These are phyloP conservation scores for Pseudozyma hubeiensis DNA, from an alignment of 1,284 basidiomycete genomes.

Conservation along the genomic window DNA sequence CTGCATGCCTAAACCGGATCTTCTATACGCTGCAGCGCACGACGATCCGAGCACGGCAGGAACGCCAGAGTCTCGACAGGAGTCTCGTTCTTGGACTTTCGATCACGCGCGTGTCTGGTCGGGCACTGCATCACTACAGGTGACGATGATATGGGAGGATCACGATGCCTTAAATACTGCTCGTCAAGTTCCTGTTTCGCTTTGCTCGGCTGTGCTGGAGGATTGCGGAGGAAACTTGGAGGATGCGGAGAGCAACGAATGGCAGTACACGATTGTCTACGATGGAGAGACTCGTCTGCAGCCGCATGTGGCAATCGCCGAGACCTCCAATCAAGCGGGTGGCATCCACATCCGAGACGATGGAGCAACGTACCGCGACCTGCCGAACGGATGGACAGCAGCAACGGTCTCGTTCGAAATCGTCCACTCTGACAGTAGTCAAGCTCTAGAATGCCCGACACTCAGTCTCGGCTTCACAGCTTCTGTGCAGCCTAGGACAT, in stretches of 20 bases:
- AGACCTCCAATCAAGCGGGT: background rate
- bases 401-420: background rate
- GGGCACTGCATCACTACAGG: constrained; percentile 17
- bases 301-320: background rate
- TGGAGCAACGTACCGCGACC: background rate
- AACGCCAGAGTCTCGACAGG: background rate
- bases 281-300: constrained; percentile 1
- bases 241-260: background rate
- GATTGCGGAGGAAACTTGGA: background rate
- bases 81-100: constrained; percentile 5
- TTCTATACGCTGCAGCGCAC: constrained; percentile 19
- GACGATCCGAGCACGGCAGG: background rate
- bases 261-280: constrained; percentile 16
- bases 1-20: constrained; percentile 47
- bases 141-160: background rate
- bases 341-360: background rate
- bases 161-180: background rate
- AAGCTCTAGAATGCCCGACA: background rate
- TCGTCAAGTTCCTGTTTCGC: constrained; percentile 2
- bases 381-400: constrained; percentile 15
- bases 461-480: constrained; percentile 18
- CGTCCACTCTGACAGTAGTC: background rate
- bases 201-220: constrained; percentile 20
- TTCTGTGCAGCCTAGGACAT: background rate
- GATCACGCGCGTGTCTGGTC: constrained; percentile 24